These are phyloP conservation scores for Sechiopsis laciniata DNA, from an alignment of 306 rosid genomes.

Conservation along the genomic window DNA sequence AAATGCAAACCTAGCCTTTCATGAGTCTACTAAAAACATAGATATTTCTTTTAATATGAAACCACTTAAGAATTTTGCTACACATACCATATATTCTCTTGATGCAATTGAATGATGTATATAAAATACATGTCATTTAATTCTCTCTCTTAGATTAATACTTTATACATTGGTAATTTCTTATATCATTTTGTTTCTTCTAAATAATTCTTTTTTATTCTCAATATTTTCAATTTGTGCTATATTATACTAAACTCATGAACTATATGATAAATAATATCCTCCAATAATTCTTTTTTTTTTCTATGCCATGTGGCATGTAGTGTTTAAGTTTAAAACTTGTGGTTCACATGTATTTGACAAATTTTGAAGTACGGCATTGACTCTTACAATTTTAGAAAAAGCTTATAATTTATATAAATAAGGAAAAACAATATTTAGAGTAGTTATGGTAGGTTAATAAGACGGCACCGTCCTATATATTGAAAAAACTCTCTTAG, in stretches of 20 bases:
- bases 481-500: not conserved
- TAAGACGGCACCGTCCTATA: constrained; percentile 5
- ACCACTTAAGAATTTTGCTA: too few species aligned
- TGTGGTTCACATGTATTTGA: too few species aligned
- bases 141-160: not conserved
- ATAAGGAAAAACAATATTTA: not conserved
- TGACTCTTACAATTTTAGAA: not conserved
- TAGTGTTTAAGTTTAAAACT: not conserved
- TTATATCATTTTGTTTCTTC: not conserved
- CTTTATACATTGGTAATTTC: not conserved
- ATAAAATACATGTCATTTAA: not conserved
- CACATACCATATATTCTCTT: too few species aligned
- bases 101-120: too few species aligned
- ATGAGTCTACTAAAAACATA: too few species aligned
- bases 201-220: not conserved
- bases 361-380: not conserved
- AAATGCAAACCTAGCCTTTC: too few species aligned
- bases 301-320: not conserved
- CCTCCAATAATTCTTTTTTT: not conserved
- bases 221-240: not conserved
- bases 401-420: too few species aligned
- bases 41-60: too few species aligned
- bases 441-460: not conserved
- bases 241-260: not conserved
- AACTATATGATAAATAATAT: not conserved